phyloP scores from a whole-genome alignment of 805 yeast species.

The Danielia oregonensis region DNA sequence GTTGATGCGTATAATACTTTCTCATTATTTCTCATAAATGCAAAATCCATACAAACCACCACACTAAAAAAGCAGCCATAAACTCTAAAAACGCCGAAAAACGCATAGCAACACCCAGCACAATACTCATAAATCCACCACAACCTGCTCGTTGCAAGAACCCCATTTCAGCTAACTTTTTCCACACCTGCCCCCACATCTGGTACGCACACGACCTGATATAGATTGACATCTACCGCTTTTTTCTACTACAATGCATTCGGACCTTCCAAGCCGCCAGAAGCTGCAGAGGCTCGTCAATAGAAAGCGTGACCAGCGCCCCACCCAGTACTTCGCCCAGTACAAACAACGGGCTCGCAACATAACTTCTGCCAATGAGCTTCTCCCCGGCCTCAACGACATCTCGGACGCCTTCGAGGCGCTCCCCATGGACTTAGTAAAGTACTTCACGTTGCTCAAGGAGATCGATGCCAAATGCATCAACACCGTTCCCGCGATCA shows the following conservation, averaged over 20 bases:
- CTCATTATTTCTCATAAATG: too few species aligned
- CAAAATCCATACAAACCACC: too few species aligned
- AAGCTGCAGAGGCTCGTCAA: conserved; percentile 29
- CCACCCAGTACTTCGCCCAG: conserved; percentile 28
- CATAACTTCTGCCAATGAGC: conserved; percentile 32
- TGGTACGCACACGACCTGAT: conserved; percentile 1
- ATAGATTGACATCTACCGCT: too few species aligned
- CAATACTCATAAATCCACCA: too few species aligned
- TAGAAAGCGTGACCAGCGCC: conserved; percentile 19
- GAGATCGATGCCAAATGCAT: conserved; percentile 96
- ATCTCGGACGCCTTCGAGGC: conserved; percentile 89
- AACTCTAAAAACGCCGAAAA: too few species aligned
- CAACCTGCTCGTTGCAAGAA: too few species aligned
- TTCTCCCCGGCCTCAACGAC: conserved; percentile 83
- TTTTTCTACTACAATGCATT: conserved; percentile 8
- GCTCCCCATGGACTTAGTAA: conserved; percentile 74
- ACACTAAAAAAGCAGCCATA: too few species aligned
- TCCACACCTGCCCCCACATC: too few species aligned
- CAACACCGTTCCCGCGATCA: conserved; percentile 64
- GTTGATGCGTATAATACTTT: too few species aligned
- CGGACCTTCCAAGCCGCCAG: conserved; percentile 29
- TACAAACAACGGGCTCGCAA: conserved; percentile 32
- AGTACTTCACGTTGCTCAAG: conserved; percentile 81
- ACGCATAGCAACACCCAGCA: too few species aligned
- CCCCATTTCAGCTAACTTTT: too few species aligned